Evolutionary conservation across 192 early-diverging fungal genomes (phyloP).

Genomic region (Coemansia asiatica): DNA sequence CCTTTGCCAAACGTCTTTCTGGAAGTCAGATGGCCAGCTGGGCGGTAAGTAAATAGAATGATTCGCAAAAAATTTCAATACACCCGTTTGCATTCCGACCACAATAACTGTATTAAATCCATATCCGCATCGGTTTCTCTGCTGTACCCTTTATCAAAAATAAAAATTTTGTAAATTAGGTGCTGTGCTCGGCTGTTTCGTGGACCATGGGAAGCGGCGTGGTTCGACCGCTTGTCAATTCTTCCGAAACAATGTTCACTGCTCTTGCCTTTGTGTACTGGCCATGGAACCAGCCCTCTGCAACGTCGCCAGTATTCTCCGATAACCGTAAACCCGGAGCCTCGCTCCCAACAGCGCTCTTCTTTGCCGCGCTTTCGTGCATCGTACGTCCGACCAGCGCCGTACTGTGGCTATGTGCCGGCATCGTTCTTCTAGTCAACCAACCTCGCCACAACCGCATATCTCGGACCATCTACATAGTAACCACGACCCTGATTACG

Average conservation of each 20-base stretch:
- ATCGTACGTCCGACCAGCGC: constrained; percentile 88
- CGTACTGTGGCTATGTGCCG: constrained; percentile 81
- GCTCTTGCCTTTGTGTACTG: constrained; percentile 80
- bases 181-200: constrained; percentile 46
- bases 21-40: constrained; percentile 61
- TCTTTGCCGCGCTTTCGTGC: constrained; percentile 76
- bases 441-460: constrained; percentile 20
- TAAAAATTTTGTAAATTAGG: constrained; percentile 8
- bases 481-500: constrained; percentile 7
- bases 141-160: background rate
- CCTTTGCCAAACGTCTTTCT: constrained; percentile 66
- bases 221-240: constrained; percentile 68
- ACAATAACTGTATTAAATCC: no score
- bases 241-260: constrained; percentile 73
- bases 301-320: background rate
- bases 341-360: constrained; percentile 54
- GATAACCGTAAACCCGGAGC: background rate
- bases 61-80: background rate
- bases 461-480: constrained; percentile 13
- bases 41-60: constrained; percentile 38
- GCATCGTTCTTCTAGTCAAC: constrained; percentile 56
- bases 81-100: background rate
- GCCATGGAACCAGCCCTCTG: constrained; percentile 61
- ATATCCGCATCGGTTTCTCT: no score
- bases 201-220: constrained; percentile 64